Evolutionary conservation across 495 filamentous ascomycete species (phyloP), one percentile per base, ranked within the genome.

Genomic region (Penicillium tannophilum): DNA sequence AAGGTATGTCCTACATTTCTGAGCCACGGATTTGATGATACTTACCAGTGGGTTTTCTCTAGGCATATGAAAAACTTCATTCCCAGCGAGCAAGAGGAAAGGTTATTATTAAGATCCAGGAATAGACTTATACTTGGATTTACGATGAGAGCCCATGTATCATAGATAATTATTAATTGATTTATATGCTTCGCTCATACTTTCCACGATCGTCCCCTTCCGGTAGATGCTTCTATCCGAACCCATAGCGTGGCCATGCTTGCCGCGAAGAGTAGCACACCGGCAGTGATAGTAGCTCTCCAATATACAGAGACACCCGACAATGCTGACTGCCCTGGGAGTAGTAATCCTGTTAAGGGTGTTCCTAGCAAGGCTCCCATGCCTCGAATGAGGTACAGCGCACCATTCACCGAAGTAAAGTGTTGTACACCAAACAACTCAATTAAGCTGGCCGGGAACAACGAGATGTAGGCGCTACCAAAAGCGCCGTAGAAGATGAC

Each of bases 351-450:
- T 10, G 67, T 75, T 35, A 77, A 59, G 2, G 82, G 84, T 39
- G 78, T 81, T 5, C 83, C 82, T 54, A 84, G 74, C 52, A 84
- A 72, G 4, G 80, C 80, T 1, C 81, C 82, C 16, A 80, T 61
- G 3, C 82, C 84, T 47, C 81, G 69, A n/a, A 86, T 72, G 17
- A 85, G 78, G 53, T 84, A 79, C 26, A 86, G 72, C 26, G 83
- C 84, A 0, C 81, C 80, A 59, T 84, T 86, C 1, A 86, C 82
- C 2, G 80, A 80, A 0, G 82, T 82, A 58, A 84, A 86, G 20
- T 80, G 76, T 56, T 80, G 75, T 14, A 84, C 82, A 2, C 82
- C 81, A 61, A 85, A 86, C 10, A 86, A 73, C 57, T 86, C 84
- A 33, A 79, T 78, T 48, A 84, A 72, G 9, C 80, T 76, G 24